Evolutionary conservation across 139 green algal species (phyloP), one percentile per base, ranked within the genome.

Genomic region (Zygnema circumcarinatum): DNA sequence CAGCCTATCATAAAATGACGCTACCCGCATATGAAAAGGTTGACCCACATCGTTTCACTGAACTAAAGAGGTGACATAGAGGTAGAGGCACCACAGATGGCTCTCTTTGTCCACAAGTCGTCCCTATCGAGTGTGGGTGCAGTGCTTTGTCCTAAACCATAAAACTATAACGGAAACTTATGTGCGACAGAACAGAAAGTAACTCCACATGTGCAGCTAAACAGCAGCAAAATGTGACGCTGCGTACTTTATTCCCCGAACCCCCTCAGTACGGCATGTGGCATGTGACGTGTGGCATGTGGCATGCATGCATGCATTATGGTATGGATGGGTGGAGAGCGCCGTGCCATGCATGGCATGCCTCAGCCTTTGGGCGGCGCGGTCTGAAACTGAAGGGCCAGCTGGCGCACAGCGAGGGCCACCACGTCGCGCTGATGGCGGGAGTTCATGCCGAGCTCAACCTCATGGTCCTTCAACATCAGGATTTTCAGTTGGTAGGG

Each of bases 371-470:
- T 62, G 7, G 47, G 7, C 47, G 47, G 47, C 16, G 16, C 3
- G 11, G 3, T 20, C 69, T 52, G 75, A 67, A 32, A 86, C 38
- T 47, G 54, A 20, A 79, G 21, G 3, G 67, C 79, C 2, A 86
- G 36, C 38, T 67, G n/a, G 2, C 79, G 79, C 2, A 86, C 31
- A 7, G 79, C 79, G 29, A 86, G 41, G 78, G 79, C 79, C 36
- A 86, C 80, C 2, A 86, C 62, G 7, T 86, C 79, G 3, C 79
- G 54, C 3, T 39, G 29, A 67, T 86, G 38, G 62, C 67, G 79
- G 31, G 79, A 83, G n/a, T 86, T 62, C 62, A 86, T 67, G 31
- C 78, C 79, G 2, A 86, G 41, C n/a, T 86, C 79, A 35, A 86
- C 41, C 3, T 86, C 79, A 67, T 86, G 32, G 29, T 86, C 79